Percentiles rank a stretch among this genome's conserved stretches.
Evolutionary conservation across 176 grass and related monocot genomes (phyloP).

Genomic region (Triticum dicoccoides): DNA sequence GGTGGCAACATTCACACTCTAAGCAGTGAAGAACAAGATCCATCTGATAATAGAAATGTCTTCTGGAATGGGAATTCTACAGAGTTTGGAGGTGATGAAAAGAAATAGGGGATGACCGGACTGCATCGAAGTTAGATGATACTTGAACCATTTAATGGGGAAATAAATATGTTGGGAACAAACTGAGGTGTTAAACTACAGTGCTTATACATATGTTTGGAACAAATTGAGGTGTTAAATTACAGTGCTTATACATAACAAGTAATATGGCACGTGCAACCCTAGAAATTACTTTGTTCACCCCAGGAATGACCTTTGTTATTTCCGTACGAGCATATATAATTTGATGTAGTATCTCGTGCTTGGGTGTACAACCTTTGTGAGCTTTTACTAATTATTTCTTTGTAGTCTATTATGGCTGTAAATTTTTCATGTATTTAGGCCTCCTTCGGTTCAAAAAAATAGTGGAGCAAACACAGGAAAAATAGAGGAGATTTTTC

Average conservation of each 20-base stretch:
- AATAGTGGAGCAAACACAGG: no score
- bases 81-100: slow-evolving; percentile 80
- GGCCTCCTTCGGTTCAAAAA: no score
- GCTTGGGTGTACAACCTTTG: no score
- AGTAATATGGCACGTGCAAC: not conserved
- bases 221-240: not conserved
- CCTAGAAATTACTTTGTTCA: not conserved
- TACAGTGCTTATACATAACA: not conserved
- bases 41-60: slow-evolving; percentile 63
- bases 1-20: slow-evolving; percentile 90
- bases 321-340: not conserved
- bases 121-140: not conserved
- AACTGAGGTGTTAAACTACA: not conserved
- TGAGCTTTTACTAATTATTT: no score
- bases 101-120: slow-evolving; percentile 32
- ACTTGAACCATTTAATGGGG: not conserved
- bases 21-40: slow-evolving; percentile 36
- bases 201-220: not conserved
- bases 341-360: no score
- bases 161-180: not conserved
- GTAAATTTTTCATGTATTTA: no score
- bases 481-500: no score
- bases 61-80: slow-evolving; percentile 99
- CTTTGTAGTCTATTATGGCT: no score
- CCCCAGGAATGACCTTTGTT: not conserved